These are phyloP conservation scores for Naematelia aurantialba DNA, from an alignment of 768 basidiomycete species.

Conservation along the genomic window DNA sequence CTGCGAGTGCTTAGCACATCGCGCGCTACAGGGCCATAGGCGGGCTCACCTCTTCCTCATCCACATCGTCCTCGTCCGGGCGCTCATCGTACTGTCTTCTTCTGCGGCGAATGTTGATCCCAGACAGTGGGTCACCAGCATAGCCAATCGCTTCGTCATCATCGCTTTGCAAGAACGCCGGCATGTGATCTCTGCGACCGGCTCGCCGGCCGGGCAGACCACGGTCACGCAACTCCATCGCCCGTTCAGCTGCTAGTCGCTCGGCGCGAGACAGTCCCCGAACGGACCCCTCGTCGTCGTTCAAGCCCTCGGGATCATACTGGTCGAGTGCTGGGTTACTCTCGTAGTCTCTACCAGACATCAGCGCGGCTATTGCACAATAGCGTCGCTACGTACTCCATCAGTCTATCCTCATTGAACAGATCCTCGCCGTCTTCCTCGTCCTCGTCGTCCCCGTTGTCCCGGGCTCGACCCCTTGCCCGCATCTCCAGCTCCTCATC, in stretches of 20 bases:
- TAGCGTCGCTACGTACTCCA: neutral
- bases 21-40: neutral
- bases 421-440: constrained; percentile 92
- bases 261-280: constrained; percentile 44
- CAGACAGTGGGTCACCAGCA: constrained; percentile 62
- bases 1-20: constrained; percentile 51
- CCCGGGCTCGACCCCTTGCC: constrained; percentile 42
- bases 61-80: constrained; percentile 82
- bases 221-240: constrained; percentile 85
- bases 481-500: constrained; percentile 48
- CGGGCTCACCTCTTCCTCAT: constrained; percentile 54
- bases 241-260: constrained; percentile 70
- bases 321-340: constrained; percentile 74
- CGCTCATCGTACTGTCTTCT: constrained; percentile 92
- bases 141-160: constrained; percentile 67
- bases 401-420: constrained; percentile 67
- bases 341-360: constrained; percentile 66
- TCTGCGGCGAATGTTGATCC: constrained; percentile 72
- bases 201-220: constrained; percentile 71
- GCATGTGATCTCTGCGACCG: constrained; percentile 72
- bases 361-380: constrained; percentile 5
- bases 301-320: constrained; percentile 81
- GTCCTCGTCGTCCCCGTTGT: constrained; percentile 61
- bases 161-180: constrained; percentile 79
- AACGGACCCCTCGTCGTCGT: constrained; percentile 58